These are phyloP conservation scores for Metschnikowia cubensis DNA, from an alignment of 805 yeast genomes.

Conservation along the genomic window DNA sequence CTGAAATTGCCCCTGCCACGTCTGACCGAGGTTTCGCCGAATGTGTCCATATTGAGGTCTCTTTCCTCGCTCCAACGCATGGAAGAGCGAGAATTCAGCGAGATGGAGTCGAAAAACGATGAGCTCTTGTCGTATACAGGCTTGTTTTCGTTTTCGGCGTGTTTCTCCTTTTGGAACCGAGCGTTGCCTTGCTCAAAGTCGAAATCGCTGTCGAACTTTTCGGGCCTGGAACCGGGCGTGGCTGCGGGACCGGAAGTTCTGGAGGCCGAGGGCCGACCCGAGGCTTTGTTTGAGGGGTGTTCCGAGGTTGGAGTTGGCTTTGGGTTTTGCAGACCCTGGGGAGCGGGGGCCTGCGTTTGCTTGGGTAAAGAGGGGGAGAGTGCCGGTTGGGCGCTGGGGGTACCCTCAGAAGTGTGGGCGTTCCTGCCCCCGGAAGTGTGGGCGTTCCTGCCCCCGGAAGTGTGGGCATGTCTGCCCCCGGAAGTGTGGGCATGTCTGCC, in stretches of 20 bases:
- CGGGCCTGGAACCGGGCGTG: constrained; percentile 13
- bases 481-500: no score
- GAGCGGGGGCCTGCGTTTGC: neutral
- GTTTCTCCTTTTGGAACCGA: constrained; percentile 43
- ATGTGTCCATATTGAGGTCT: constrained; percentile 71
- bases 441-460: no score
- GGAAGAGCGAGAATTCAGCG: constrained; percentile 46
- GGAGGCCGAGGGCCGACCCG: neutral
- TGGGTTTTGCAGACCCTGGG: no score
- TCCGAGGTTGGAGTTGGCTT: neutral
- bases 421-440: neutral
- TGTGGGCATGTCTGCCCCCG: no score
- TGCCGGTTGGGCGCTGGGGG: neutral
- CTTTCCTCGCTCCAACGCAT: constrained; percentile 74
- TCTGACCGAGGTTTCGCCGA: constrained; percentile 63
- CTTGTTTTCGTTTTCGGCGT: constrained; percentile 25
- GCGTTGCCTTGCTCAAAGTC: constrained; percentile 77
- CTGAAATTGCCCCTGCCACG: constrained; percentile 22
- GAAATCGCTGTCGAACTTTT: constrained; percentile 48
- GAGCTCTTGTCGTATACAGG: constrained; percentile 65
- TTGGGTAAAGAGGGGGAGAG: neutral
- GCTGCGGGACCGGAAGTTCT: constrained; percentile 12
- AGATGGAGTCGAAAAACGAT: constrained; percentile 84
- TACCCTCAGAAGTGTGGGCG: no score
- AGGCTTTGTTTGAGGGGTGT: constrained; percentile 7